Percentiles rank a stretch among this genome's conserved stretches.
These are phyloP conservation scores for Penicillium sp. DNA, from an alignment of 2,329 filamentous ascomycete genomes.

Conservation along the genomic window DNA sequence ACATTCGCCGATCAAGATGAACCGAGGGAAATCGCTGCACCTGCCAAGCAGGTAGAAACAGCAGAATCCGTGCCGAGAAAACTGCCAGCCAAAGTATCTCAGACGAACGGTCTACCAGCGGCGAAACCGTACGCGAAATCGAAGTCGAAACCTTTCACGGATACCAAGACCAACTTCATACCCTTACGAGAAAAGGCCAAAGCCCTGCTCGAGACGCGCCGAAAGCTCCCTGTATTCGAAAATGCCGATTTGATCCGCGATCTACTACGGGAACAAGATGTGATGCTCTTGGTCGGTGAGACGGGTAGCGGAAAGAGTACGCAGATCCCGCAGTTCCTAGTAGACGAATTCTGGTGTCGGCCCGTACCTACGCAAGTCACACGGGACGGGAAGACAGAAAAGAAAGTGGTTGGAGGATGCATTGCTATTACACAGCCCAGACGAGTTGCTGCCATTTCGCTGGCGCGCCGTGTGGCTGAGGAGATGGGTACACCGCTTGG, in stretches of 20 bases:
- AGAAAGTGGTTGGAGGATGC: conserved; percentile 58
- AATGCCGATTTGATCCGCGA: conserved; percentile 61
- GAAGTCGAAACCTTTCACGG: conserved; percentile 15
- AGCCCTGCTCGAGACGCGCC: conserved; percentile 46
- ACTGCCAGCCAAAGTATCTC: neutral
- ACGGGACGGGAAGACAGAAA: conserved; percentile 21
- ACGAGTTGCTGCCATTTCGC: conserved; percentile 82
- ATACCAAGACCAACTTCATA: conserved; percentile 21
- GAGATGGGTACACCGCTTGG: conserved; percentile 65
- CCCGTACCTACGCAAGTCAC: conserved; percentile 47
- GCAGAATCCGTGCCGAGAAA: neutral
- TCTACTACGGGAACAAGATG: conserved; percentile 56
- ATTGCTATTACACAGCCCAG: conserved; percentile 92
- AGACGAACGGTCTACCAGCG: neutral
- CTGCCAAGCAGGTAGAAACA: neutral
- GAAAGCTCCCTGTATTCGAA: conserved; percentile 70
- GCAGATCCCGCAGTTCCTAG: conserved; percentile 84
- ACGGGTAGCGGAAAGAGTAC: conserved; percentile 96
- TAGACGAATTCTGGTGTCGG: conserved; percentile 69
- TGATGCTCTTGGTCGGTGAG: conserved; percentile 81
- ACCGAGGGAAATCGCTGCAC: neutral
- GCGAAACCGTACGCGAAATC: conserved; percentile 10
- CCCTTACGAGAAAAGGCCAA: conserved; percentile 41
- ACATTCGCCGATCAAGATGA: conserved; percentile 8
- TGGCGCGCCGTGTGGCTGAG: conserved; percentile 77